Percentiles rank a stretch among this genome's conserved stretches.
These are phyloP conservation scores for Saccharomycopsis hybrid DNA, from an alignment of 1,139 yeast species.

Conservation along the genomic window DNA sequence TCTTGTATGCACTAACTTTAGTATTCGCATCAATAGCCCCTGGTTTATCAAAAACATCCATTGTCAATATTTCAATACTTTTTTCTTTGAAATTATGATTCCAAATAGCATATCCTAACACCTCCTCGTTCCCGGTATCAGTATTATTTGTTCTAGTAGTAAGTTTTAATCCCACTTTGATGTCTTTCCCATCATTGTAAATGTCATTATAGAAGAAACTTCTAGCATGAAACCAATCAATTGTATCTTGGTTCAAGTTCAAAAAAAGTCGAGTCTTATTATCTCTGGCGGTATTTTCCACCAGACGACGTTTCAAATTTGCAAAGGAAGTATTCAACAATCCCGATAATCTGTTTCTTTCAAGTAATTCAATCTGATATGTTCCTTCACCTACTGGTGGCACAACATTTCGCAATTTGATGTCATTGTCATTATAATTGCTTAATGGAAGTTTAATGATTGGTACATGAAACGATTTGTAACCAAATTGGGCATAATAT, in stretches of 20 bases:
- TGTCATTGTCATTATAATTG: too few species aligned
- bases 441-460: slow-evolving; percentile 19
- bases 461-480: slow-evolving; percentile 43
- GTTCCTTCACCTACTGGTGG: slow-evolving; percentile 14
- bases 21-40: too few species aligned
- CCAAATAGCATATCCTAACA: slow-evolving; percentile 14
- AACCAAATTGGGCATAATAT: slow-evolving; percentile 56
- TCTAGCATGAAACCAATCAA: slow-evolving; percentile 21
- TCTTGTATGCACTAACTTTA: background rate
- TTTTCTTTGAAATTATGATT: slow-evolving; percentile 10
- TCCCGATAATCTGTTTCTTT: too few species aligned
- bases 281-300: slow-evolving; percentile 28
- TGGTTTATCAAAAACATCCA: slow-evolving; percentile 3
- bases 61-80: slow-evolving; percentile 10
- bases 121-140: background rate
- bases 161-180: slow-evolving; percentile 10
- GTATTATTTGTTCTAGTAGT: too few species aligned
- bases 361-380: too few species aligned
- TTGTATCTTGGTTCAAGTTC: slow-evolving; percentile 33
- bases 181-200: background rate
- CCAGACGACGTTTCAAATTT: slow-evolving; percentile 26
- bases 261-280: slow-evolving; percentile 28
- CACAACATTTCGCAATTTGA: background rate
- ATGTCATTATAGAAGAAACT: slow-evolving; percentile 2
- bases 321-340: slow-evolving; percentile 32